phyloP scores from a whole-genome alignment of 495 filamentous ascomycete genomes.

The Xylaria longipes region DNA sequence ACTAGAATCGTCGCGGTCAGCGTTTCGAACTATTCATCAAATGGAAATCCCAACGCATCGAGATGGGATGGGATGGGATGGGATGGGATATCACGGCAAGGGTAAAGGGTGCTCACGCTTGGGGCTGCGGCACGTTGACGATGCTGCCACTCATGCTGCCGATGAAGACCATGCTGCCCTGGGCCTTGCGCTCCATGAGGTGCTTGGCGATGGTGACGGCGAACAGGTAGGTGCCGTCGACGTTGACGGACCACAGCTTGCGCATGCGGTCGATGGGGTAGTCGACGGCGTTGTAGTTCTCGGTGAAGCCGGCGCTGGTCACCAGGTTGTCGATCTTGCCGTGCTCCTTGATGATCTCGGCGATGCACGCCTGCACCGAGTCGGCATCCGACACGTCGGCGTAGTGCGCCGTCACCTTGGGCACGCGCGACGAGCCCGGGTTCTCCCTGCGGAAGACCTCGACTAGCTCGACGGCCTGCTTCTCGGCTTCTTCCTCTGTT shows the following conservation, averaged over 20 bases:
- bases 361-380: constrained; percentile 74
- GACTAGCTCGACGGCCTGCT: constrained; percentile 73
- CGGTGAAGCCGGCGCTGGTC: constrained; percentile 93
- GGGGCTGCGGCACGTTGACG: constrained; percentile 94
- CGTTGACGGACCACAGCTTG: constrained; percentile 93
- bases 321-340: constrained; percentile 89
- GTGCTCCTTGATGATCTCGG: constrained; percentile 71
- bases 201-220: constrained; percentile 86
- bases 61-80: not conserved
- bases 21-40: not conserved
- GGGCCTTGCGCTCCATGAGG: constrained; percentile 77
- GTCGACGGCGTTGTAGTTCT: constrained; percentile 89
- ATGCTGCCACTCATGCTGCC: constrained; percentile 92
- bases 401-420: constrained; percentile 87
- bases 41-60: not conserved
- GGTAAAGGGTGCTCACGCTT: constrained; percentile 58
- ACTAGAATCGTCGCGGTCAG: constrained; percentile 37
- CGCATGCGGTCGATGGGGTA: constrained; percentile 89
- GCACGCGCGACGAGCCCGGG: constrained; percentile 67
- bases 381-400: constrained; percentile 81
- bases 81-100: not conserved
- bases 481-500: constrained; percentile 81
- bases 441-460: constrained; percentile 78
- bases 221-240: constrained; percentile 92
- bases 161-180: constrained; percentile 92